Percentiles rank a stretch among this genome's conserved stretches.
These are phyloP conservation scores for Solanum pinnatisectum DNA, from an alignment of 257 asterid species.

Conservation along the genomic window DNA sequence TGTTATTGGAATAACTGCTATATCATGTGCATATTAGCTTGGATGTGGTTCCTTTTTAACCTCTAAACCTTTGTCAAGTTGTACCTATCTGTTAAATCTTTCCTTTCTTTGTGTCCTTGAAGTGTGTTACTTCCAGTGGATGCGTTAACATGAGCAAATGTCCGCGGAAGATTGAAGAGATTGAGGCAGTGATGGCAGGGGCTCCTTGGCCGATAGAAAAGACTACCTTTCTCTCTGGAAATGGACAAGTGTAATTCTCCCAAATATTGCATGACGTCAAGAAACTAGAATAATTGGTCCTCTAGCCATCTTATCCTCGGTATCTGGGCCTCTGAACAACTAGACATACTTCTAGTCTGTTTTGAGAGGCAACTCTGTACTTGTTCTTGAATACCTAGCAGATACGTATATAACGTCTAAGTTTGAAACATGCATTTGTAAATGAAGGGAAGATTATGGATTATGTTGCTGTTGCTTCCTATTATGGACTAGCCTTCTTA, in stretches of 20 bases:
- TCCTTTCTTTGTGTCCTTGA: not conserved
- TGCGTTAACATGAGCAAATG: constrained; percentile 82
- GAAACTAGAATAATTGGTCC: not conserved
- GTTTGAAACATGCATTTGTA: not conserved
- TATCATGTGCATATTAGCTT: not conserved
- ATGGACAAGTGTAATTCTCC: constrained; percentile 10
- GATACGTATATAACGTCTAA: not conserved
- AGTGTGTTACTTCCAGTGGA: constrained; percentile 62
- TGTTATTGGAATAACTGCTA: not conserved
- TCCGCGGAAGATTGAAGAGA: constrained; percentile 73
- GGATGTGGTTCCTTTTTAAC: not conserved
- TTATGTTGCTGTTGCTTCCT: not conserved
- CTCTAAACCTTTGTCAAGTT: not conserved
- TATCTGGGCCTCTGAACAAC: not conserved
- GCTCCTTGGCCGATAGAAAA: constrained; percentile 67
- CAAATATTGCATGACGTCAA: not conserved
- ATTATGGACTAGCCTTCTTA: not conserved
- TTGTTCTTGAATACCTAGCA: not conserved
- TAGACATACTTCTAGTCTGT: not conserved
- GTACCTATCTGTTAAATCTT: not conserved
- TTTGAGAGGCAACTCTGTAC: not conserved
- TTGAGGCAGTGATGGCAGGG: constrained; percentile 94
- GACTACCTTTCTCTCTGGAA: constrained; percentile 10
- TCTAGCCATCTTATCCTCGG: not conserved
- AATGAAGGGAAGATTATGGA: not conserved